phyloP scores from a whole-genome alignment of 495 filamentous ascomycete species.

The Hyaloscypha bicolor region DNA sequence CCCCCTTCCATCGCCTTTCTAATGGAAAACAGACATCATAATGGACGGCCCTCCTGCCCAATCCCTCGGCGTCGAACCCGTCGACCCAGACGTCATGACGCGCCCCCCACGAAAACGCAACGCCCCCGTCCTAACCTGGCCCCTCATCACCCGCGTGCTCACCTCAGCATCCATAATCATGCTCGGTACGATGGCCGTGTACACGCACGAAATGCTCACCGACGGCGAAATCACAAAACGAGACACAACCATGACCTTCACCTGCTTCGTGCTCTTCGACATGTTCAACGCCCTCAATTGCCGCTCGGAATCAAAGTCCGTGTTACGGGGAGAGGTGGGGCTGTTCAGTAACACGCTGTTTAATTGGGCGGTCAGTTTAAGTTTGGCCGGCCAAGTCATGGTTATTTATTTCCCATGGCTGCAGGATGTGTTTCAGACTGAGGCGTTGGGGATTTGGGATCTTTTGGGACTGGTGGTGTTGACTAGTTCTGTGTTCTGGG shows the following conservation, averaged over 20 bases:
- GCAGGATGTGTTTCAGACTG: constrained; percentile 94
- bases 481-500: constrained; percentile 91
- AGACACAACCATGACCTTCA: constrained; percentile 99
- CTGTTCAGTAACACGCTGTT: constrained; percentile 89
- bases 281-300: constrained; percentile 98
- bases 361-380: constrained; percentile 88
- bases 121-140: constrained; percentile 83
- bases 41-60: constrained; percentile 99
- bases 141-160: constrained; percentile 79
- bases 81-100: constrained; percentile 92
- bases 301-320: constrained; percentile 85
- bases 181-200: constrained; percentile 86
- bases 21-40: constrained; percentile 74
- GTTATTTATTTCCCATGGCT: constrained; percentile 94
- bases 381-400: constrained; percentile 78
- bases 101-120: constrained; percentile 82
- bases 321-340: constrained; percentile 82
- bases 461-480: constrained; percentile 69
- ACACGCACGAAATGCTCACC: constrained; percentile 80
- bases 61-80: constrained; percentile 93
- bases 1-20: not conserved
- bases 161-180: constrained; percentile 91
- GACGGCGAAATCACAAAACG: constrained; percentile 83
- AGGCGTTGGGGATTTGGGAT: constrained; percentile 75
- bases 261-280: constrained; percentile 96